Conservation (phyloP, 768 basidiomycete species). For the Tylopilus balloui region DNA sequence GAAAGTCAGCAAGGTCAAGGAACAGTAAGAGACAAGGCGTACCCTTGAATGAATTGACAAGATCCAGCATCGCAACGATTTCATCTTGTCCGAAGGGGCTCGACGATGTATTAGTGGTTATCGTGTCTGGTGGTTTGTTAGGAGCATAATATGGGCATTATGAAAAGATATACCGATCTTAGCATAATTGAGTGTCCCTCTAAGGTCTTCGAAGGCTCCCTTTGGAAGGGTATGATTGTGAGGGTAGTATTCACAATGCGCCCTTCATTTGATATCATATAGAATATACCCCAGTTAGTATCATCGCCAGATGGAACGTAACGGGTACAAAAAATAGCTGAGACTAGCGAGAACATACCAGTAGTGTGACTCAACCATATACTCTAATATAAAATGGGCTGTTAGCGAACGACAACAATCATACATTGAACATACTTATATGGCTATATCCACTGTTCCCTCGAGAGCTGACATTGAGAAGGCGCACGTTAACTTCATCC, state of each 20-base stretch:
- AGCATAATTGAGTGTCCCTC: slow-evolving; percentile 13
- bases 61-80: slow-evolving; percentile 7
- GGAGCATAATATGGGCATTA: neutral
- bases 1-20: neutral
- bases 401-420: neutral
- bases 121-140: slow-evolving; percentile 6
- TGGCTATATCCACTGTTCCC: slow-evolving; percentile 5
- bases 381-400: slow-evolving; percentile 5
- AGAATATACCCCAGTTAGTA: neutral
- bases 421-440: slow-evolving; percentile 7
- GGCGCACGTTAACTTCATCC: neutral
- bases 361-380: slow-evolving; percentile 10
- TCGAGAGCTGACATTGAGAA: slow-evolving; percentile 1
- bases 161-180: slow-evolving; percentile 3
- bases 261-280: slow-evolving; percentile 7
- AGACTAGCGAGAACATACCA: slow-evolving; percentile 5
- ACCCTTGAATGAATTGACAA: slow-evolving; percentile 15
- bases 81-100: slow-evolving; percentile 12
- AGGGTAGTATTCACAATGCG: slow-evolving; percentile 15
- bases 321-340: neutral
- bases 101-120: slow-evolving; percentile 15
- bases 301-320: neutral
- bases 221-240: slow-evolving; percentile 1
- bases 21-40: neutral
- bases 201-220: slow-evolving; percentile 4